Percentiles rank a stretch among this genome's conserved stretches.
Conservation (phyloP, 2,329 filamentous ascomycete species). For the Botrytis elliptica region DNA sequence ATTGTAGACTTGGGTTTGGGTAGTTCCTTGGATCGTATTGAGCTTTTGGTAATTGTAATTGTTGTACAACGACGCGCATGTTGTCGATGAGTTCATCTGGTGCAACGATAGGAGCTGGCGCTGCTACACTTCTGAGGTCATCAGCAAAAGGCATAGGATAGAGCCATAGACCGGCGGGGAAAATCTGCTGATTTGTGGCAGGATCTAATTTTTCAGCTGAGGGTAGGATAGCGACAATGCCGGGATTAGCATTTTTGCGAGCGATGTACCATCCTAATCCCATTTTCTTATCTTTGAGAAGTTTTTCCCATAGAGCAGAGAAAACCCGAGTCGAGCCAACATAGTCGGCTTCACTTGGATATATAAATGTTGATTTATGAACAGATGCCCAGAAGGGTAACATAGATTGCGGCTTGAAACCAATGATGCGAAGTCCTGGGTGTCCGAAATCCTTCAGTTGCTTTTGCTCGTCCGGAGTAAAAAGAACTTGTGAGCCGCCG, state of each 20-base stretch:
- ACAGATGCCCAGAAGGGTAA: slow-evolving; percentile 82
- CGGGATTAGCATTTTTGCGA: slow-evolving; percentile 74
- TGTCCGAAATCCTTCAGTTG: slow-evolving; percentile 76
- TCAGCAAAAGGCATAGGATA: slow-evolving; percentile 86
- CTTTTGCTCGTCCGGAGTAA: slow-evolving; percentile 80
- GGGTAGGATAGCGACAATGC: slow-evolving; percentile 78
- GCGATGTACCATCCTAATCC: slow-evolving; percentile 88
- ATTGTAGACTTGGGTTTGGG: slow-evolving; percentile 89
- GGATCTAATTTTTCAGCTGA: slow-evolving; percentile 66
- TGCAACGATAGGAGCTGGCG: slow-evolving; percentile 52
- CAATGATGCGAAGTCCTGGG: slow-evolving; percentile 82
- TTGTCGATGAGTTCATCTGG: slow-evolving; percentile 72
- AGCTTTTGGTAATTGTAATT: slow-evolving; percentile 73
- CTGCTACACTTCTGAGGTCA: slow-evolving; percentile 74
- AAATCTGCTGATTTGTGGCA: slow-evolving; percentile 62
- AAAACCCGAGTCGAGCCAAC: slow-evolving; percentile 93
- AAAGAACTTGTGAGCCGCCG: slow-evolving; percentile 84
- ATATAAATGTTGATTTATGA: slow-evolving; percentile 87
- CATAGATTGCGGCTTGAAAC: slow-evolving; percentile 79
- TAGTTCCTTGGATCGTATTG: slow-evolving; percentile 83
- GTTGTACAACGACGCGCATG: slow-evolving; percentile 81
- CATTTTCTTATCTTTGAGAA: slow-evolving; percentile 75
- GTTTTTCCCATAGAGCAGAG: slow-evolving; percentile 83
- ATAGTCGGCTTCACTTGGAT: slow-evolving; percentile 86
- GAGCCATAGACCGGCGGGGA: slow-evolving; percentile 86